Base-by-base conservation (phyloP, 768 basidiomycete species). In the Lactifluus volemus region DNA sequence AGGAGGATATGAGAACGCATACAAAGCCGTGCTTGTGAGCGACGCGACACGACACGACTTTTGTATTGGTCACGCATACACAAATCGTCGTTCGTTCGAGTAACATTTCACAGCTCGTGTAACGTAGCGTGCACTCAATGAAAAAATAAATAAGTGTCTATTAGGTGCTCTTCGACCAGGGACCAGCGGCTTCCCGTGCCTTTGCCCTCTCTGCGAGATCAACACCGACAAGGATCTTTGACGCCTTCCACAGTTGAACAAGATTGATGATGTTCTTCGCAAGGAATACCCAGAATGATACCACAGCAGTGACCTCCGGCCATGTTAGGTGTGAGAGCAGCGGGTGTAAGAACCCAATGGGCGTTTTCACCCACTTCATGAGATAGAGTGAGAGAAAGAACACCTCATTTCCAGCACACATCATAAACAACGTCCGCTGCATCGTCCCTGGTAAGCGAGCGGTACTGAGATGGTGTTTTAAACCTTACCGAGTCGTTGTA, bases 161-260 rank as follows among this genome's bases (percentile, higher is more conserved):
- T 39, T 49, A 67, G 45, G 44, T 19, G 32, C 41, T 34, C 48
- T 70, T 65, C 21, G 42, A 44, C 61, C 38, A 54, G 53, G 63
- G 61, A 64, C 68, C 67, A 64, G 70, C 78, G 65, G 70, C 78
- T 59, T 80, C 76, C 58, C 85, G 75, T 19, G 81, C 86, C 58
- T 81, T 79, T 42, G 85, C 84, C 65, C 94, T 77, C 73, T 95
- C 92, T 48, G 89, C 90, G 50, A 97, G 75, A 70, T 97, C 94
- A 11, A 97, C 89, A 0, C 94, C 93, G 14, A 97, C 94, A 15
- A 97, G 80, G 58, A 93, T 92, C 74, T 93, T 93, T 39, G 89
- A 88, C 30, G 97, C 96, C 72, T 99, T 99, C 95, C 95, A 98
- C 60, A 98, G 83, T 73, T 99, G 97, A 7, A 99, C 94, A 38